Evolutionary conservation across 345 rosid species (phyloP).

Genomic region (Populus tremula): DNA sequence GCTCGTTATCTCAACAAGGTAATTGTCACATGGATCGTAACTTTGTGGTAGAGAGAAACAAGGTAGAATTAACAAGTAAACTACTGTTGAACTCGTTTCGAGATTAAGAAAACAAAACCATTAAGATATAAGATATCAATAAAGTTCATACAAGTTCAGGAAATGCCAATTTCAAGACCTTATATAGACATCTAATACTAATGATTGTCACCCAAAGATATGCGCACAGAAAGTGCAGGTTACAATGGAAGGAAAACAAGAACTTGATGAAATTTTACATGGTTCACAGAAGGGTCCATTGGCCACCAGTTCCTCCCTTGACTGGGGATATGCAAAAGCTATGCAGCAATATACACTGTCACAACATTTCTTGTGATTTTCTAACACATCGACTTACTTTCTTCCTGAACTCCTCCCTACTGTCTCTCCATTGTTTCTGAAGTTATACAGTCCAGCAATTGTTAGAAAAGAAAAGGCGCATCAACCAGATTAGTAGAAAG

Average conservation of each 20-base stretch:
- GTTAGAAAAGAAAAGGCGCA: neutral
- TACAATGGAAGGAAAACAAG: neutral
- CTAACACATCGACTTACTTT: slow-evolving; percentile 28
- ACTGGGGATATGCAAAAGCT: neutral
- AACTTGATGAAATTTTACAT: slow-evolving; percentile 5
- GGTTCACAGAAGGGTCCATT: neutral
- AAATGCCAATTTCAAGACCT: neutral
- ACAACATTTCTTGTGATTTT: slow-evolving; percentile 32
- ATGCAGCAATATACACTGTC: slow-evolving; percentile 1
- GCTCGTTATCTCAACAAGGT: neutral
- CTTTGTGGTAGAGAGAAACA: neutral
- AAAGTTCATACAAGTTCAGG: neutral
- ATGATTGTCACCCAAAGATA: neutral
- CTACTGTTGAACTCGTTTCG: neutral
- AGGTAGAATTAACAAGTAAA: neutral
- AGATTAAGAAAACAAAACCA: slow-evolving; percentile 7
- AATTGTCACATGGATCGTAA: neutral
- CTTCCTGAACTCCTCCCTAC: slow-evolving; percentile 28
- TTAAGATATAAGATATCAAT: neutral
- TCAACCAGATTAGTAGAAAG: neutral
- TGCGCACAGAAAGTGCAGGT: neutral
- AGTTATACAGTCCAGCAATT: neutral
- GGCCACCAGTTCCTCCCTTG: neutral
- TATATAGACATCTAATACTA: neutral
- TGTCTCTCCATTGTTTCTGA: slow-evolving; percentile 34